phyloP scores from a whole-genome alignment of 805 yeast genomes.

The Metschnikowia proteae region DNA sequence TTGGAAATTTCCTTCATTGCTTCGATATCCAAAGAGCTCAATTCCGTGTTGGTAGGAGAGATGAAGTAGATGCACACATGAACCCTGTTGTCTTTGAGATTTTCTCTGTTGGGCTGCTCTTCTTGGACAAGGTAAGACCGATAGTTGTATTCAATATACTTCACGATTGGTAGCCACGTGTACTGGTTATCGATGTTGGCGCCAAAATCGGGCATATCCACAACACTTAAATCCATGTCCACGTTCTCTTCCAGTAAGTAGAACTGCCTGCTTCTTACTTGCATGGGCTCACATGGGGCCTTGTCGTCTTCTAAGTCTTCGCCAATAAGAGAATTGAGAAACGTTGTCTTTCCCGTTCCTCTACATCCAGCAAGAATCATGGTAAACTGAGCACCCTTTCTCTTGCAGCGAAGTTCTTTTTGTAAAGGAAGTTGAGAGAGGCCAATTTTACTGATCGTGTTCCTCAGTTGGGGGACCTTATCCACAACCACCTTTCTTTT shows the following conservation, averaged over 20 bases:
- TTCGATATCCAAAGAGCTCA: slow-evolving; percentile 65
- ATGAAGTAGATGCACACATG: slow-evolving; percentile 86
- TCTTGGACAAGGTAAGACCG: slow-evolving; percentile 64
- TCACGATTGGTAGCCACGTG: slow-evolving; percentile 45
- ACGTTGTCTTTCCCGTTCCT: slow-evolving; percentile 26
- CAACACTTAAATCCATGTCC: slow-evolving; percentile 54
- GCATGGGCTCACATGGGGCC: slow-evolving; percentile 10
- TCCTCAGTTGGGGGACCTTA: slow-evolving; percentile 17
- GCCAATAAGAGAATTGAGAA: slow-evolving; percentile 24
- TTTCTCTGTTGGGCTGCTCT: slow-evolving; percentile 38
- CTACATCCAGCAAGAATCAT: slow-evolving; percentile 37
- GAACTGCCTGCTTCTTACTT: slow-evolving; percentile 26
- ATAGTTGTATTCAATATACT: slow-evolving; percentile 78
- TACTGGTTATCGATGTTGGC: slow-evolving; percentile 53
- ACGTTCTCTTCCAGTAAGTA: slow-evolving; percentile 59
- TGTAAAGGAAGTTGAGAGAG: slow-evolving; percentile 29
- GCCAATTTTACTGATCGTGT: slow-evolving; percentile 14
- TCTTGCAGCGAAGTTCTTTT: slow-evolving; percentile 21
- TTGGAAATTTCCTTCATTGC: slow-evolving; percentile 67
- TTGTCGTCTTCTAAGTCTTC: slow-evolving; percentile 14
- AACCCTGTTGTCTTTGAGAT: slow-evolving; percentile 57
- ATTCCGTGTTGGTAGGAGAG: slow-evolving; percentile 52
- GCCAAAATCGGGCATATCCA: slow-evolving; percentile 78
- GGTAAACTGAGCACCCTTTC: slow-evolving; percentile 33
- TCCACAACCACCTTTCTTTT: slow-evolving; percentile 12